These are phyloP conservation scores for Apiospora aurea DNA, from an alignment of 2,329 filamentous ascomycete genomes.

Conservation along the genomic window DNA sequence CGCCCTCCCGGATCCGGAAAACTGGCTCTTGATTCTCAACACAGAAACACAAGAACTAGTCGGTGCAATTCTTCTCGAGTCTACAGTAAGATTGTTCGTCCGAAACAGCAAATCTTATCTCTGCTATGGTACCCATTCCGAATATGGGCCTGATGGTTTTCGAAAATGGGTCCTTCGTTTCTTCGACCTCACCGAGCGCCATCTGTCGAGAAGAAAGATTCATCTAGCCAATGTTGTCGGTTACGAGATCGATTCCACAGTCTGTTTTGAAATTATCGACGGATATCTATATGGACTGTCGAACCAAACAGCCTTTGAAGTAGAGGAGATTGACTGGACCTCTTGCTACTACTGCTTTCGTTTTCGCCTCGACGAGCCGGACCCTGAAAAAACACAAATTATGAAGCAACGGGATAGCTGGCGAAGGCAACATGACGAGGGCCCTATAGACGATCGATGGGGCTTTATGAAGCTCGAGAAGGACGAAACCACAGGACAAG, in stretches of 20 bases:
- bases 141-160: conserved; percentile 58
- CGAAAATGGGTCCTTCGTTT: too few species aligned
- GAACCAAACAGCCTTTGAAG: conserved; percentile 67
- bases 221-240: conserved; percentile 67
- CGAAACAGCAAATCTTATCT: conserved; percentile 68
- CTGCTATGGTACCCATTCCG: conserved; percentile 71
- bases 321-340: conserved; percentile 70
- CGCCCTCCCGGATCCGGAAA: conserved; percentile 43
- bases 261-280: conserved; percentile 76
- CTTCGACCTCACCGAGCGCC: conserved; percentile 51
- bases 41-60: conserved; percentile 49
- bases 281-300: conserved; percentile 74
- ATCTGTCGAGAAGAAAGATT: conserved; percentile 52
- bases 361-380: conserved; percentile 61
- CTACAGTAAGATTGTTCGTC: conserved; percentile 68
- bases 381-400: conserved; percentile 46
- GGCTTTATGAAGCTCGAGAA: conserved; percentile 67
- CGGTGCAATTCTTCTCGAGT: conserved; percentile 49
- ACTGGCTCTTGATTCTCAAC: conserved; percentile 63
- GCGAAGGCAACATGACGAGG: conserved; percentile 72
- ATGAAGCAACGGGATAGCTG: conserved; percentile 61
- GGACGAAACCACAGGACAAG: conserved; percentile 63
- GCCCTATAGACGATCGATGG: conserved; percentile 78
- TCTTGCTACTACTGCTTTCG: conserved; percentile 74
- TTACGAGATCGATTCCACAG: conserved; percentile 68